Conservation (phyloP, 352 stramenopile species). For the Aphanomyces invadans region DNA sequence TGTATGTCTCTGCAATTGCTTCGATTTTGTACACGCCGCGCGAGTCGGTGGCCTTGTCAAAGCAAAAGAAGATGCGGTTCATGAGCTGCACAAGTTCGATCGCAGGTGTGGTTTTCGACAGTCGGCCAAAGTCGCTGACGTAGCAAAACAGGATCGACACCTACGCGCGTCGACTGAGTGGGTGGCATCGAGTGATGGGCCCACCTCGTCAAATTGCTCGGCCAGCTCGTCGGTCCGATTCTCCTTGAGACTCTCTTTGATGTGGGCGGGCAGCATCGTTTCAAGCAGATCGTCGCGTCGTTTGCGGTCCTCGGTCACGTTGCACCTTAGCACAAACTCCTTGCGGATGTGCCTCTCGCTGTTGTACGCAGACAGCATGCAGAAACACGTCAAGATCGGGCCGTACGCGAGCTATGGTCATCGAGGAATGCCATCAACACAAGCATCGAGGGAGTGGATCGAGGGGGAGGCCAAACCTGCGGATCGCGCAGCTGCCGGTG, state of each 20-base stretch:
- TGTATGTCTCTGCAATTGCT: conserved; percentile 30
- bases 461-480: conserved; percentile 18
- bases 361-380: conserved; percentile 58
- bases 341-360: conserved; percentile 52
- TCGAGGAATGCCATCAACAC: conserved; percentile 37
- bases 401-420: conserved; percentile 42
- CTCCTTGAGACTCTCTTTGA: conserved; percentile 67
- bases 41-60: conserved; percentile 25
- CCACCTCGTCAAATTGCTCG: conserved; percentile 49
- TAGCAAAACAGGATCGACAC: conserved; percentile 37
- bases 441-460: too few species aligned
- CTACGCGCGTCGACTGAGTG: not conserved
- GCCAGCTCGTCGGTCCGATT: conserved; percentile 54
- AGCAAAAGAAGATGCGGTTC: conserved; percentile 27
- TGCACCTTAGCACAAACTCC: conserved; percentile 53
- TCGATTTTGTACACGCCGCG: conserved; percentile 28
- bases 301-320: conserved; percentile 59
- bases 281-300: conserved; percentile 58
- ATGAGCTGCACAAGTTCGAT: conserved; percentile 26
- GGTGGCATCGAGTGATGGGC: not conserved
- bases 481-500: not conserved
- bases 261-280: conserved; percentile 68
- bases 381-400: conserved; percentile 53
- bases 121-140: conserved; percentile 30
- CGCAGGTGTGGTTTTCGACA: conserved; percentile 21